A percentile compares a stretch with the other conserved stretches of the same genome.
These are phyloP conservation scores for Auriscalpium microsporum DNA, from an alignment of 768 basidiomycete species.

Conservation along the genomic window DNA sequence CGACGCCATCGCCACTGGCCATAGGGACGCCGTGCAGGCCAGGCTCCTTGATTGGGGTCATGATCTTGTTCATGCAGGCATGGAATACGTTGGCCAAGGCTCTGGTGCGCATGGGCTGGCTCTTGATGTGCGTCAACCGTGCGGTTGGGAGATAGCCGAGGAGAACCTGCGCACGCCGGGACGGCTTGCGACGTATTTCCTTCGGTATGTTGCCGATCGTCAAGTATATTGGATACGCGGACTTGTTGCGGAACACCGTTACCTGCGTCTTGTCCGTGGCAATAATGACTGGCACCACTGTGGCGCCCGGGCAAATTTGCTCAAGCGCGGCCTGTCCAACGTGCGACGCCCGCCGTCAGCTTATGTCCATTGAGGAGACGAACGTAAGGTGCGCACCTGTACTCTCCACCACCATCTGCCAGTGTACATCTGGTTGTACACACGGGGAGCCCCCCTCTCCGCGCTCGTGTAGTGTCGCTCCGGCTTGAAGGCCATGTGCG, in stretches of 20 bases:
- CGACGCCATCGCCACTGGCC: slow-evolving; percentile 16
- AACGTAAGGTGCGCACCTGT: slow-evolving; percentile 12
- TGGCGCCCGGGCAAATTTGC: background rate
- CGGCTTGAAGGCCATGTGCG: background rate
- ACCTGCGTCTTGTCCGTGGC: slow-evolving; percentile 19
- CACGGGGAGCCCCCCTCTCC: background rate
- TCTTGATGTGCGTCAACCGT: slow-evolving; percentile 11
- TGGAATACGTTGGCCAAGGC: slow-evolving; percentile 19
- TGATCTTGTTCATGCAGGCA: slow-evolving; percentile 11
- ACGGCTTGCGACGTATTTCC: slow-evolving; percentile 15
- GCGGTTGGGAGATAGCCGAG: slow-evolving; percentile 21
- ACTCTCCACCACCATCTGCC: slow-evolving; percentile 20
- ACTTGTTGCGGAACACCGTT: slow-evolving; percentile 16
- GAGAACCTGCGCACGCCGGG: slow-evolving; percentile 16
- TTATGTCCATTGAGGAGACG: too few species aligned
- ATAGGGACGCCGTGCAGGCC: slow-evolving; percentile 11
- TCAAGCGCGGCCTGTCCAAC: background rate
- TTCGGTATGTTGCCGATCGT: slow-evolving; percentile 21
- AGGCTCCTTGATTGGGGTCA: slow-evolving; percentile 8
- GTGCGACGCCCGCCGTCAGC: too few species aligned
- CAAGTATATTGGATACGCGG: slow-evolving; percentile 20
- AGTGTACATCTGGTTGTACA: slow-evolving; percentile 17
- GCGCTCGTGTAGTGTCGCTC: background rate
- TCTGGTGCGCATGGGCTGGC: slow-evolving; percentile 14
- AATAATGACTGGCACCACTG: slow-evolving; percentile 16